Evolutionary conservation across 176 grass and related monocot genomes (phyloP).

Genomic region (Lolium rigidum): DNA sequence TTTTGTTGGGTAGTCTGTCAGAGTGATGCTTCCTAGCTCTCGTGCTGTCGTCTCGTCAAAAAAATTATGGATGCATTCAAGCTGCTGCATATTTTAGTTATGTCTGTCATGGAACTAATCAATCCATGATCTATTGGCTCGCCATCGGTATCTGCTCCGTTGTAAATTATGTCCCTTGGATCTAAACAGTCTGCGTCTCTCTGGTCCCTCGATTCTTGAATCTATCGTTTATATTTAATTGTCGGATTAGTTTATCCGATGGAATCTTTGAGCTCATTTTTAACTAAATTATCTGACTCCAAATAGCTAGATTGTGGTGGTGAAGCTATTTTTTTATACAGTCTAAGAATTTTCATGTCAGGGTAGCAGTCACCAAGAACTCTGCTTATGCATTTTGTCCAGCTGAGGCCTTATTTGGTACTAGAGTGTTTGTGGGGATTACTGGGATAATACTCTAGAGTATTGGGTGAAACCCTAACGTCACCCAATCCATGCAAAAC

Average conservation of each 20-base stretch:
- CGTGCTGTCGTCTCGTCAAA: slow-evolving; percentile 27
- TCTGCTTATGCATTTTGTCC: slow-evolving; percentile 18
- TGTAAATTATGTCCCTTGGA: slow-evolving; percentile 59
- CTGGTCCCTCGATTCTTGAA: slow-evolving; percentile 35
- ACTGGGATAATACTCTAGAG: too few species aligned
- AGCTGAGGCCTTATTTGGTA: too few species aligned
- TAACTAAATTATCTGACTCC: not conserved
- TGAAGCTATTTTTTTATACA: not conserved
- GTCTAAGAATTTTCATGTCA: not conserved
- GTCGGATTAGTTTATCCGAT: slow-evolving; percentile 22
- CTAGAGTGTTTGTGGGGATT: too few species aligned
- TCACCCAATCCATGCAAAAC: too few species aligned
- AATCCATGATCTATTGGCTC: slow-evolving; percentile 20
- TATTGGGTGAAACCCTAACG: too few species aligned
- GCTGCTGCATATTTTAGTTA: slow-evolving; percentile 33
- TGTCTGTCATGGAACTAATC: slow-evolving; percentile 37
- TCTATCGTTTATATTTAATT: slow-evolving; percentile 44
- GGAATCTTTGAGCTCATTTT: slow-evolving; percentile 29
- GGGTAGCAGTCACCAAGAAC: not conserved
- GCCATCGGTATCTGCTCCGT: slow-evolving; percentile 42
- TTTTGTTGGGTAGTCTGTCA: slow-evolving; percentile 12
- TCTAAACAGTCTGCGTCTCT: slow-evolving; percentile 45
- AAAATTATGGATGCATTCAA: slow-evolving; percentile 13
- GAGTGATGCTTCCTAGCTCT: slow-evolving; percentile 29
- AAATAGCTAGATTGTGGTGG: not conserved